Conservation (phyloP, 306 rosid species). For the Casuarina glauca region DNA sequence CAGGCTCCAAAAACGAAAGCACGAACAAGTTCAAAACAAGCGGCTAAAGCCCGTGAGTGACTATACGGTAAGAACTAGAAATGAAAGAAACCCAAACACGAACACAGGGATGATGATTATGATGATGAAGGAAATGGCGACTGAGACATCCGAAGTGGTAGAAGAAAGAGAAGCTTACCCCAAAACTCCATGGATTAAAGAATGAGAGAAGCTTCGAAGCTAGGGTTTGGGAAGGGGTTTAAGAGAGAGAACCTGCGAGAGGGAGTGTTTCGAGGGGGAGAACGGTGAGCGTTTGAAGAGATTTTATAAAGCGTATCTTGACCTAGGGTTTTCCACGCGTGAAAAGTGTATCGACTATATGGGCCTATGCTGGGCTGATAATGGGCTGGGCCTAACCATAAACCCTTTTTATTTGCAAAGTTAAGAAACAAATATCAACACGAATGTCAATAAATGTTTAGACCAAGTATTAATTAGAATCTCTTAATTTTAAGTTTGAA, state of each 20-base stretch:
- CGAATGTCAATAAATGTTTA: too few species aligned
- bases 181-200: conserved; percentile 71
- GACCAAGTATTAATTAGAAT: too few species aligned
- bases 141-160: not conserved
- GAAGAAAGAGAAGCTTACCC: conserved; percentile 47
- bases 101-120: not conserved
- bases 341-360: too few species aligned
- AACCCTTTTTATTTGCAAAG: too few species aligned
- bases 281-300: not conserved
- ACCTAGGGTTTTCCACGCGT: conserved; percentile 39
- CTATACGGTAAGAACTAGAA: not conserved
- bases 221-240: conserved; percentile 36
- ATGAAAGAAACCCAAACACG: not conserved
- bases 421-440: too few species aligned
- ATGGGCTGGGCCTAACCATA: not conserved
- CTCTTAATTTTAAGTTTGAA: too few species aligned
- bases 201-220: not conserved
- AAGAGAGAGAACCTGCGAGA: not conserved
- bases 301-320: conserved; percentile 22
- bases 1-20: too few species aligned
- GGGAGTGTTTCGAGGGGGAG: not conserved
- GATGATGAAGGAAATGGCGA: too few species aligned
- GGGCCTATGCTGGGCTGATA: not conserved
- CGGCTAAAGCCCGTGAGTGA: not conserved
- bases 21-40: not conserved